Evolutionary conservation across 495 filamentous ascomycete species (phyloP), one percentile per base, ranked within the genome.

Genomic region (Bombardia bombarda): DNA sequence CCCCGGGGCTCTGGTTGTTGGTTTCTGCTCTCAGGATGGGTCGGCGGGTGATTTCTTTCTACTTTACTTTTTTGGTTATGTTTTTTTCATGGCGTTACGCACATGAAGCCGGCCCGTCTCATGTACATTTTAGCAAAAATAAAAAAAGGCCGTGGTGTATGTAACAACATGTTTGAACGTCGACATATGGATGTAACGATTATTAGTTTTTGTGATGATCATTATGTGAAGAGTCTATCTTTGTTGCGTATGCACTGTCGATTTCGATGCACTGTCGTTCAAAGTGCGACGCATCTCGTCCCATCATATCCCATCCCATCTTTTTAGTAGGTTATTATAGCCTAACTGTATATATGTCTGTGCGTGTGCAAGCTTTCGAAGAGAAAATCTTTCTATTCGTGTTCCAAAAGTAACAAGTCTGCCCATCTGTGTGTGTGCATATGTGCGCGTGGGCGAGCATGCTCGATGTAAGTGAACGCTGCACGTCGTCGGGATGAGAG

Each of bases 1-100:
- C 49, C 46, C 50, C 46, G 32, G 43, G 47, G 38, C 25, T 49
- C 43, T 37, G 49, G 49, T 45, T 36, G 45, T 46, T 43, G 40
- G 49, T 50, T 45, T 38, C 38, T 37, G 22, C 38, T 35, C 31
- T 24, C 34, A 21, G 18, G 30, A 22, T 18, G 19, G 36, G 30
- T 28, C 14, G 31, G 41, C 20, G 32, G 28, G 13, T 23, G 36
- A 25, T 35, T 32, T 22, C 10, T 21, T 40, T n/a, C 23, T 7
- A 8, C 20, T 31, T n/a, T 33, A 13, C 3, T 32, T 30, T 22
- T 31, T n/a, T 37, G 9, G 9, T 39, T 36, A 26, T 21, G 42
- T 45, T 43, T 37, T n/a, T 21, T 47, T 34, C 14, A 20, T 39
- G 45, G 40, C 44, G 43, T 48, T 52, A 28, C 42, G 34, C 25